Percentiles rank a stretch among this genome's conserved stretches.
Conservation (phyloP, 2,329 filamentous ascomycete species). For the Dendrostoma leiphaemia region DNA sequence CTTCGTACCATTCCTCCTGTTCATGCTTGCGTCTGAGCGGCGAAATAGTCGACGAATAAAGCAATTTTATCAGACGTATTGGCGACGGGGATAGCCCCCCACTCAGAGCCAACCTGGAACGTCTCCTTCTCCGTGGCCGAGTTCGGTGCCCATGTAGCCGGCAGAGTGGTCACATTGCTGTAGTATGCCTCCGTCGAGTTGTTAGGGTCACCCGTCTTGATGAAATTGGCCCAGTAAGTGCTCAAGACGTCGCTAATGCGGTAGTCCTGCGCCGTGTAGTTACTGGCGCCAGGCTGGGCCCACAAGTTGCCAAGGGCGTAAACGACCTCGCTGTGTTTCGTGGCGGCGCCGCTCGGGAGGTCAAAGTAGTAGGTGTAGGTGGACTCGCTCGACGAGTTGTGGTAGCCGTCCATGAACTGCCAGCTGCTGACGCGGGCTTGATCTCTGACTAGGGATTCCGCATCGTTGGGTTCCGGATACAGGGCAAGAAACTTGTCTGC, state of each 20-base stretch:
- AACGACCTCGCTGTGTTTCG: conserved; percentile 26
- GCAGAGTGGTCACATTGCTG: not conserved
- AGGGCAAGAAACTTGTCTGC: not conserved
- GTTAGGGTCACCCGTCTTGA: conserved; percentile 11
- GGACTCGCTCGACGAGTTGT: not conserved
- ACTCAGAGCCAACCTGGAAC: not conserved
- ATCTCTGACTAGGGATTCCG: not conserved
- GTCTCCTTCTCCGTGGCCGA: not conserved
- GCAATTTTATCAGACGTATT: not conserved
- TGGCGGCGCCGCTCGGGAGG: conserved; percentile 24
- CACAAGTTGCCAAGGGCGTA: conserved; percentile 30
- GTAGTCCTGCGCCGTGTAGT: conserved; percentile 27
- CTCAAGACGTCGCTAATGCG: conserved; percentile 24
- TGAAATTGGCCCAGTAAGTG: conserved; percentile 19
- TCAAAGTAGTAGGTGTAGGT: conserved; percentile 30
- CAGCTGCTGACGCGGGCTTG: conserved; percentile 1
- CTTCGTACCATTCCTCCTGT: no score
- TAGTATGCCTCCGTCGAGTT: not conserved
- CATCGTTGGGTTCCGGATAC: not conserved
- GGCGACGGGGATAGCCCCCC: not conserved
- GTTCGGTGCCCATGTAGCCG: not conserved
- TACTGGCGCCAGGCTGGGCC: conserved; percentile 18
- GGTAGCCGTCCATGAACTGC: not conserved
- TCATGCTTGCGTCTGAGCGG: not conserved
- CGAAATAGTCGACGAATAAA: not conserved